Evolutionary conservation across 345 rosid species (phyloP).

Genomic region (Eutrema heterophyllum): DNA sequence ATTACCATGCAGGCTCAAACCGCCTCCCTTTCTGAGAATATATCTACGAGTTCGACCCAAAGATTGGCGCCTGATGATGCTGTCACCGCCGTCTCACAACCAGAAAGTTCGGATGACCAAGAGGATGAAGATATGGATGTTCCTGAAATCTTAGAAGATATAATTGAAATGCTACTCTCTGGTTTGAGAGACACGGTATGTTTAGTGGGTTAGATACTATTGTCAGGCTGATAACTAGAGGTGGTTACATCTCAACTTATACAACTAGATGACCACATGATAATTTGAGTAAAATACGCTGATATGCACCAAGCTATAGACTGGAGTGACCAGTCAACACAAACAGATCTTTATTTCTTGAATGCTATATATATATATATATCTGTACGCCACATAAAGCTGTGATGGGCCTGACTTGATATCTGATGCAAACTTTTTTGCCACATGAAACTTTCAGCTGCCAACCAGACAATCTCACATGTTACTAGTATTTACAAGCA

Average conservation of each 20-base stretch:
- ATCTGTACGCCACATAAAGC: neutral
- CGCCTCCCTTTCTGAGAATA: slow-evolving; percentile 58
- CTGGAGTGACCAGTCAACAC: neutral
- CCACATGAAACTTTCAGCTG: slow-evolving; percentile 12
- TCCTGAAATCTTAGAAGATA: slow-evolving; percentile 86
- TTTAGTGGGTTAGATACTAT: slow-evolving; percentile 35
- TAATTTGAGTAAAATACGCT: neutral
- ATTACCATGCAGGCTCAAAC: slow-evolving; percentile 52
- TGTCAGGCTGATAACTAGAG: slow-evolving; percentile 15
- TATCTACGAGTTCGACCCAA: slow-evolving; percentile 39
- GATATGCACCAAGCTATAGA: neutral
- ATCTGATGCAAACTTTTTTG: neutral
- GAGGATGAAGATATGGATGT: slow-evolving; percentile 80
- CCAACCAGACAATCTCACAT: slow-evolving; percentile 8
- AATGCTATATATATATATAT: neutral
- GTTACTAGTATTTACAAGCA: neutral
- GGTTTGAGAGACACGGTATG: slow-evolving; percentile 91
- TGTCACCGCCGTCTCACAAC: slow-evolving; percentile 21
- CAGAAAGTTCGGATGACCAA: slow-evolving; percentile 34
- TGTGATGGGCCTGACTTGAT: neutral
- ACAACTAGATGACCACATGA: neutral
- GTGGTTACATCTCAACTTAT: neutral
- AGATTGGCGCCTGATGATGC: slow-evolving; percentile 34
- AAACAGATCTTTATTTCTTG: neutral
- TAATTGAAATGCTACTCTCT: slow-evolving; percentile 79